Base-by-base conservation (phyloP, 2,329 filamentous ascomycete species). In the Penicillium thymicola region DNA sequence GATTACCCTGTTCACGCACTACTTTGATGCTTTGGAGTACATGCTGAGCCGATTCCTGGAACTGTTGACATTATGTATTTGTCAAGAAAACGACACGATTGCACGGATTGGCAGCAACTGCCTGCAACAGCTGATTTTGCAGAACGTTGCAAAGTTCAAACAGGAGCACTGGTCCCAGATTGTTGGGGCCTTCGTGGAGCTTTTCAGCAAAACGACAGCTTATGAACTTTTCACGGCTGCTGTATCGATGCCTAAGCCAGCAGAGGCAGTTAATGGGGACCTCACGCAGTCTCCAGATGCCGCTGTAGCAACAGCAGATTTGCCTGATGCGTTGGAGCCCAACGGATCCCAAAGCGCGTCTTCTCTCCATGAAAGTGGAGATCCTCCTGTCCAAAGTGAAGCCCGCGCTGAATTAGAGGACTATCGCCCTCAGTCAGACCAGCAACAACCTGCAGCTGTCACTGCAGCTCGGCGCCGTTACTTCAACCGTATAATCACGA, bases 401-500 rank as follows among this genome's bases (percentile, higher is more conserved):
- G 64, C 62, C 32, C 64, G 64, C 36, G 64, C 78, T 62, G 70
- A 82, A 30, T 81, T 96, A 1, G 94, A 99, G 72, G 92, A 97
- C 70, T 97, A 96, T 77, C 89, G 88, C 61, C 90, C 91, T 5
- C 82, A 87, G 37, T 84, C 85, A 25, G 86, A 83, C 52, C 92
- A 95, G 72, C 90, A 94, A 72, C 91, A 95, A 58, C 91, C 93
- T 0, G 84, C 96, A 6, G 89, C 95, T 1, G 93, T 99, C 5
- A 97, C 94, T 1, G 91, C 92, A 2, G 92, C 94, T 0, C 89
- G 94, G 27, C 86, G 94, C 36, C 89, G 92, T 51, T 97, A 97
- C 79, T 99, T 99, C 82, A 99, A 99, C 77, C 90, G 93, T 65
- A 99, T 99, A 74, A 99, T 99, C 75, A 97, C 93, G 14, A 93